Percentiles rank a stretch among this genome's conserved stretches.
phyloP scores from a whole-genome alignment of 2,329 filamentous ascomycete genomes.

The Chaetomium olivaceum region DNA sequence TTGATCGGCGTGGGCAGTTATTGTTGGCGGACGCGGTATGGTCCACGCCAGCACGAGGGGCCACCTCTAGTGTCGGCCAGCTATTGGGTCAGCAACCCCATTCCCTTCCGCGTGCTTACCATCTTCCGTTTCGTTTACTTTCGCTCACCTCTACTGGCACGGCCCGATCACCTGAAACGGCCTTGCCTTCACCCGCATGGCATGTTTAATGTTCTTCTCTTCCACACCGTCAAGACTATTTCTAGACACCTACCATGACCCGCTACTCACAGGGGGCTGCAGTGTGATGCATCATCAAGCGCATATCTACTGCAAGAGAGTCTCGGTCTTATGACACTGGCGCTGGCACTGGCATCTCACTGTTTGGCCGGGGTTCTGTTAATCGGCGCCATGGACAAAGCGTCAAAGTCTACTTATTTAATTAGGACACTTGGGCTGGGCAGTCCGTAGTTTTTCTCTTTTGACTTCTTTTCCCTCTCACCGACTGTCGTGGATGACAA shows the following conservation, averaged over 20 bases:
- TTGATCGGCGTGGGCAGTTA: neutral
- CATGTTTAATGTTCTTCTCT: neutral
- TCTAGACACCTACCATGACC: neutral
- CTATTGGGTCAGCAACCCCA: neutral
- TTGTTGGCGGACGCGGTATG: neutral
- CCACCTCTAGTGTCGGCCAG: neutral
- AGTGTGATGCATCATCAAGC: neutral
- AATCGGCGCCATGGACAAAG: neutral
- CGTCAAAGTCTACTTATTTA: neutral
- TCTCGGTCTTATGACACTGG: neutral
- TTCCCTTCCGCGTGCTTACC: neutral
- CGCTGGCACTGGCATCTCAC: neutral
- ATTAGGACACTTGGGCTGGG: neutral
- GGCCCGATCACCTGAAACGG: neutral
- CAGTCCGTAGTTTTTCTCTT: neutral
- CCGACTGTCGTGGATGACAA: neutral
- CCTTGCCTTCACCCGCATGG: neutral
- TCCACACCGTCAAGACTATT: neutral
- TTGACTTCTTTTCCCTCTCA: neutral
- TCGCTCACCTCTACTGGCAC: neutral
- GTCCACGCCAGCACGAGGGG: neutral
- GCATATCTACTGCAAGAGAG: neutral
- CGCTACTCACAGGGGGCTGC: neutral
- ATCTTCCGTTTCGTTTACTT: neutral
- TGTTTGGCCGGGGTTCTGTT: neutral